These are phyloP conservation scores for Eruca vesicaria DNA, from an alignment of 441 rosid genomes.

Conservation along the genomic window DNA sequence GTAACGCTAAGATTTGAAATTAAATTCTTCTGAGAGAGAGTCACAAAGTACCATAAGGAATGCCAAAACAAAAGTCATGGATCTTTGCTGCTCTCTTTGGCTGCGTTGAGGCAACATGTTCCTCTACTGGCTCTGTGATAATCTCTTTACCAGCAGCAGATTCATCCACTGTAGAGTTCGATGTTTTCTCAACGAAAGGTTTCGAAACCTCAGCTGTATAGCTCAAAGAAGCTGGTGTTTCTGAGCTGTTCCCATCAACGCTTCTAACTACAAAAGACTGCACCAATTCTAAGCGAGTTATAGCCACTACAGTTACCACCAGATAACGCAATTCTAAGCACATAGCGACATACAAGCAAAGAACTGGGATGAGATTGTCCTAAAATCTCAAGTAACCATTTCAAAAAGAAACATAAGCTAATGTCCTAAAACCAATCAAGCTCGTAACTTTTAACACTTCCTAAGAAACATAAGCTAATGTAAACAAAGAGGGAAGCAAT, in stretches of 20 bases:
- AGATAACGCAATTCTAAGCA: not conserved
- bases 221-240: slow-evolving; percentile 36
- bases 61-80: slow-evolving; percentile 93
- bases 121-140: slow-evolving; percentile 33
- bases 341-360: not conserved
- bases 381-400: too few relatives aligned
- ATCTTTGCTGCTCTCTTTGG: slow-evolving; percentile 58
- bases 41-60: slow-evolving; percentile 66
- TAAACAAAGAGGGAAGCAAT: not conserved
- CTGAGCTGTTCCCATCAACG: slow-evolving; percentile 40
- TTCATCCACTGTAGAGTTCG: slow-evolving; percentile 27
- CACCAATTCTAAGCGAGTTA: slow-evolving; percentile 12
- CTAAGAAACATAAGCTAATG: not conserved
- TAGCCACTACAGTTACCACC: not conserved
- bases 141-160: slow-evolving; percentile 10
- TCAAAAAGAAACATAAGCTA: not conserved
- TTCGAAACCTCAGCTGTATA: slow-evolving; percentile 48
- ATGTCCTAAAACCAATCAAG: too few relatives aligned
- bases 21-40: not conserved
- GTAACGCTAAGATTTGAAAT: not conserved
- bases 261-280: slow-evolving; percentile 57
- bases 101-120: slow-evolving; percentile 28
- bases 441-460: too few relatives aligned
- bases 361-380: not conserved
- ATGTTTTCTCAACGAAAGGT: slow-evolving; percentile 39